These are phyloP conservation scores for Triticum dicoccoides DNA, from an alignment of 176 grass and related monocot species.

Conservation along the genomic window DNA sequence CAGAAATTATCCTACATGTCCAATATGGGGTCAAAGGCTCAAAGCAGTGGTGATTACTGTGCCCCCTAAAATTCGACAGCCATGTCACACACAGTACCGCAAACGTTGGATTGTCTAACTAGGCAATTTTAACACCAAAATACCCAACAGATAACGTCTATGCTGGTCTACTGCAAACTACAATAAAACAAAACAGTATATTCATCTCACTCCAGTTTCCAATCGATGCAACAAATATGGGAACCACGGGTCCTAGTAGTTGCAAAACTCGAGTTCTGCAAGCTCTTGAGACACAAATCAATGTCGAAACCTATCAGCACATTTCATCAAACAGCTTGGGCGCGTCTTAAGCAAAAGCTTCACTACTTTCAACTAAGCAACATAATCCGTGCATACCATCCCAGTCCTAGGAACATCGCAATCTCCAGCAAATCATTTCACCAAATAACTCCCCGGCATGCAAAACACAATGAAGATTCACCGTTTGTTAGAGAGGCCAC, in stretches of 20 bases:
- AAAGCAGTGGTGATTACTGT: background rate
- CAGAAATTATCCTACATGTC: background rate
- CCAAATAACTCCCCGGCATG: background rate
- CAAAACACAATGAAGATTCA: background rate
- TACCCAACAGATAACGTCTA: background rate
- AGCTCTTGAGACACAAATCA: background rate
- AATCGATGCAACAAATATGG: background rate
- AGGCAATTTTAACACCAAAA: background rate
- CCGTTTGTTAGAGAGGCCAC: background rate
- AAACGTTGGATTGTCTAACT: background rate
- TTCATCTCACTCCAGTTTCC: background rate
- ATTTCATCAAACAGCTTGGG: slow-evolving; percentile 20
- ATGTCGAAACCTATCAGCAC: background rate
- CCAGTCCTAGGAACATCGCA: background rate
- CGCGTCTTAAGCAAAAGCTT: background rate
- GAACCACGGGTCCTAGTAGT: background rate
- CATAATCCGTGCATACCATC: background rate
- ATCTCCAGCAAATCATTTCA: background rate
- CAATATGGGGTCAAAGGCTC: background rate
- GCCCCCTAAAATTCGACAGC: background rate
- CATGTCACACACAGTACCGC: background rate
- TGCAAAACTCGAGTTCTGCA: background rate
- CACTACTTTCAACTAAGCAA: background rate
- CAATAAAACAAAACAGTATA: background rate
- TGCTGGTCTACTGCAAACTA: background rate